Percentiles rank a stretch among this genome's conserved stretches.
These are phyloP conservation scores for Talaromyces sp. DNA, from an alignment of 2,329 filamentous ascomycete genomes.

Conservation along the genomic window DNA sequence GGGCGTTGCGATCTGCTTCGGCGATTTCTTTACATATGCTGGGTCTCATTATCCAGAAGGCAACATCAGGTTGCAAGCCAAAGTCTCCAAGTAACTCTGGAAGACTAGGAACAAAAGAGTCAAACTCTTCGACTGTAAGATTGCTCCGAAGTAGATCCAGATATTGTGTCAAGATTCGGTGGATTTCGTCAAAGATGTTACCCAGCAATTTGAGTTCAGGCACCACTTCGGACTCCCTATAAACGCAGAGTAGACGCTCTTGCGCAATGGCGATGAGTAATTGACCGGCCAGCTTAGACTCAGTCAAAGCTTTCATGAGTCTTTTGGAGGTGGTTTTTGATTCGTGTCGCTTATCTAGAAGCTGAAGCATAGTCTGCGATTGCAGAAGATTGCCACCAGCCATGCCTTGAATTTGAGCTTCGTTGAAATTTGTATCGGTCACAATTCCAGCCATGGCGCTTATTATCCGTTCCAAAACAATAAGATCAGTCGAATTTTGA, in stretches of 20 bases:
- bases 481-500: constrained; percentile 85
- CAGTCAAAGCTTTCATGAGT: constrained; percentile 74
- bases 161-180: constrained; percentile 81
- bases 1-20: constrained; percentile 38
- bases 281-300: constrained; percentile 74
- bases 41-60: constrained; percentile 78
- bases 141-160: constrained; percentile 84
- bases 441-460: constrained; percentile 92
- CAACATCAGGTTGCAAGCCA: constrained; percentile 74
- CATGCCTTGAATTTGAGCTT: constrained; percentile 82
- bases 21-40: constrained; percentile 68
- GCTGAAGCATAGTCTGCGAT: constrained; percentile 73
- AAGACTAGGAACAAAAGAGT: constrained; percentile 72
- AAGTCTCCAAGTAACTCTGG: constrained; percentile 72
- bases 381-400: constrained; percentile 79
- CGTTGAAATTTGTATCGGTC: constrained; percentile 81
- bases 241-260: constrained; percentile 83
- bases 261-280: constrained; percentile 89
- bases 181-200: constrained; percentile 85
- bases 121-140: constrained; percentile 72
- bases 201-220: constrained; percentile 86
- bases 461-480: constrained; percentile 87
- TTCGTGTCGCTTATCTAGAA: constrained; percentile 79
- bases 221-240: constrained; percentile 62
- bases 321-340: constrained; percentile 72